These are phyloP conservation scores for Scutellospora calospora DNA, from an alignment of 371 early-diverging fungal species.

Conservation along the genomic window DNA sequence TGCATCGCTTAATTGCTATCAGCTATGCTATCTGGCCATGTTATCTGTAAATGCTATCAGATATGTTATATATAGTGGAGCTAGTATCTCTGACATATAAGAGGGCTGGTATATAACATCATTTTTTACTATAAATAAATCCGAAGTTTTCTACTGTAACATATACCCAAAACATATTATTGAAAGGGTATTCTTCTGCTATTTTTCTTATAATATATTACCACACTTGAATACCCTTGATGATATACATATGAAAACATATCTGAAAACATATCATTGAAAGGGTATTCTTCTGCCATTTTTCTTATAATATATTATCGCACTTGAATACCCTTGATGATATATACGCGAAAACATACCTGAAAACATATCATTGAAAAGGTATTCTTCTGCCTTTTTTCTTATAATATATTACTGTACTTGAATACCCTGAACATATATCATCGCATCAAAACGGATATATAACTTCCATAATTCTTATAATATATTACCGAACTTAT, in stretches of 20 bases:
- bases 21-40: too few relatives aligned
- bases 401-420: constrained; percentile 9
- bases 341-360: neutral
- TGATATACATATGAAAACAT: too few relatives aligned
- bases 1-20: too few relatives aligned
- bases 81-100: too few relatives aligned
- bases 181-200: neutral
- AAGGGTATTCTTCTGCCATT: constrained; percentile 20
- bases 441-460: too few relatives aligned
- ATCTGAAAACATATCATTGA: constrained; percentile 28
- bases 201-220: too few relatives aligned
- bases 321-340: neutral
- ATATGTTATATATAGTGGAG: too few relatives aligned
- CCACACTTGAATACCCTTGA: too few relatives aligned
- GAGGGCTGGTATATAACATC: too few relatives aligned
- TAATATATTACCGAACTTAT: neutral
- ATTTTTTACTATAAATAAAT: too few relatives aligned
- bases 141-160: neutral
- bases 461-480: neutral
- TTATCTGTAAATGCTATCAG: too few relatives aligned
- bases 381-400: constrained; percentile 6
- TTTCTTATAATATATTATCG: constrained; percentile 9
- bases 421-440: neutral
- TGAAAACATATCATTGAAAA: constrained; percentile 10
- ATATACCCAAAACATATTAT: constrained; percentile 10